Base-by-base conservation (phyloP, 2,329 filamentous ascomycete species). In the Phaeosphaeria sp. region DNA sequence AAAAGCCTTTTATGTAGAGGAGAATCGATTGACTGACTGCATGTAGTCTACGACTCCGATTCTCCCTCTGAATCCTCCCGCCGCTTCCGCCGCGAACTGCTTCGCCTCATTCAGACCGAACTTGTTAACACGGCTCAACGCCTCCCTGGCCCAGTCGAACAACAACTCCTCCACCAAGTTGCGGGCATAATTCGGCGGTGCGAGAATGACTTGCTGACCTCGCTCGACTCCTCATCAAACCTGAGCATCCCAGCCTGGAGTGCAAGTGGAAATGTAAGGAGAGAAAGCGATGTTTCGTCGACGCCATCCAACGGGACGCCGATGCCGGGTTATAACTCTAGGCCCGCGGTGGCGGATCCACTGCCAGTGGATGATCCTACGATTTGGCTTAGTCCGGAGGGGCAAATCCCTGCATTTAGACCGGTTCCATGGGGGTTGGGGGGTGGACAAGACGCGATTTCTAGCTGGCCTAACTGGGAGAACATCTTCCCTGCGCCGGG, bases 81-180 rank as follows among this genome's bases (percentile, higher is more conserved):
- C 17, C 66, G 69, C 50, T 71, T 79, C 36, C 73, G 74, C 15
- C 66, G 68, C 30, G 74, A 77, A 15, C 63, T 81, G 0, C 74
- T 77, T 0, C 63, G 68, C 1, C 60, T 71, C 1, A 69, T 79
- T 20, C 71, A 72, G 13, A 60, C 64, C 3, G 67, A 72, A n/a
- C 67, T 81, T 7, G 55, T 68, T 30, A 27, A 54, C 0, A 66
- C 67, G 9, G 71, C 70, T 9, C 65, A 63, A 33, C 63, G 57
- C 13, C 56, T 69, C 30, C 54, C 66, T 0, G 64, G 59, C 3
- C 62, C 64, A 6, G 59, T 66, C 15, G 68, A 74, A 54, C 69
- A 72, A 52, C 56, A 67, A 15, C 59, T 74, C 3, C 65, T 74
- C 17, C 59, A 62, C 13, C 66, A 65, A 22, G 69, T 73, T 1